phyloP scores from a whole-genome alignment of 1,284 basidiomycete species.

The Papiliotrema nemorosa region DNA sequence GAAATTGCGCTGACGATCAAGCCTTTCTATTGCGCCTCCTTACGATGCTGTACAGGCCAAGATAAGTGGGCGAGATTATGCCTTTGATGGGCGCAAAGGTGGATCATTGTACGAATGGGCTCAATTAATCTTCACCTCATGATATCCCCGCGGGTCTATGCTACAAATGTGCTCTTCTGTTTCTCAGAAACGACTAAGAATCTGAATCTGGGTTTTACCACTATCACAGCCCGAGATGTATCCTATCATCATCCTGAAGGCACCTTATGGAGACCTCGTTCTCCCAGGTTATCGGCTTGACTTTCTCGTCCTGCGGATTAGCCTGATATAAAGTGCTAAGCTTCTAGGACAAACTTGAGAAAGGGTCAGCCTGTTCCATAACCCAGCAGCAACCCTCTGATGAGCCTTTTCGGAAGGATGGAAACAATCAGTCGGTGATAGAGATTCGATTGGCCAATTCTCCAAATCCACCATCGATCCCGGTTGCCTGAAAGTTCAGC shows the following conservation, averaged over 20 bases:
- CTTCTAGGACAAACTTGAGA: slow-evolving; percentile 29
- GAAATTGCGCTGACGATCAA: not conserved
- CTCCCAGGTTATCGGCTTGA: slow-evolving; percentile 39
- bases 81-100: not conserved
- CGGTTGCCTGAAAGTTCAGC: slow-evolving; percentile 42
- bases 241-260: not conserved
- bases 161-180: too few relatives aligned
- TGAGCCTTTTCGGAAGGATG: slow-evolving; percentile 47
- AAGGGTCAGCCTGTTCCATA: slow-evolving; percentile 47
- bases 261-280: slow-evolving; percentile 38
- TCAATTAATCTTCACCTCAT: not conserved
- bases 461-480: slow-evolving; percentile 41
- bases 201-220: too few relatives aligned
- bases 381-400: slow-evolving; percentile 42
- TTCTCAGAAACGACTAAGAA: too few relatives aligned
- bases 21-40: slow-evolving; percentile 7
- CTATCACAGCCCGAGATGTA: not conserved
- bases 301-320: slow-evolving; percentile 28
- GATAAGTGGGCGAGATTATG: not conserved
- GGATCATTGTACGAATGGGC: not conserved
- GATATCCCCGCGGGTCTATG: too few relatives aligned
- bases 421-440: slow-evolving; percentile 49
- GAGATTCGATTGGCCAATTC: slow-evolving; percentile 43
- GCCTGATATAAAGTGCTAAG: not conserved
- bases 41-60: slow-evolving; percentile 3